Evolutionary conservation across 116 monocot genomes (phyloP), one percentile per base, ranked within the genome.

Genomic region (Phalaenopsis hybrid): DNA sequence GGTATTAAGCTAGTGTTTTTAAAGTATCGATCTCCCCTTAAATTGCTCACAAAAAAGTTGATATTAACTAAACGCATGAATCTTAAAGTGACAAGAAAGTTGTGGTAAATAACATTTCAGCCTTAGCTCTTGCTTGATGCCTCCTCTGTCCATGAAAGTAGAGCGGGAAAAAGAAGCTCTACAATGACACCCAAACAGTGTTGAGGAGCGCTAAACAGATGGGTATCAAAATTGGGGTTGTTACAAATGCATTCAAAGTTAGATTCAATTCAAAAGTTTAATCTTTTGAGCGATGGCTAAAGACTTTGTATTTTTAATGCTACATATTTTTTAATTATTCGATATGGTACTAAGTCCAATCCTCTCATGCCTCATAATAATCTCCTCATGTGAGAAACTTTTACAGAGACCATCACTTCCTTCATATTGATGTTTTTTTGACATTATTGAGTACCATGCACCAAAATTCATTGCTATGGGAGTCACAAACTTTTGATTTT

Each of bases 1-100:
- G 89, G 94, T 94, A 86, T 74, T 63, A 31, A 76, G 21, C 58
- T 5, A 8, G 34, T 16, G n/a, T 5, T 8, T 34, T 70, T 33
- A 34, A 70, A 15, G 12, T 18, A 5, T n/a, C 3, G 65, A 6
- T 23, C 13, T 65, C 11, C 65, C 41, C 43, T n/a, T 0, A 45
- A 44, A 52, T 8, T 45, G 44, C n/a, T 67, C 17, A 17, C 20
- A n/a, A 45, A 49, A 44, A 79, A 28, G 59, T 10, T 70, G 1
- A 70, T 3, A 7, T 28, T 70, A 70, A 34, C 8, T 15, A 70
- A 70, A 28, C 21, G 0, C 70, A 34, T 2, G 8, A 33, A 3
- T 70, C 70, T 70, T 70, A 34, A 70, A 12, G 70, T 70, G 13
- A 37, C 13, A 70, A 2, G 25, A 67, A 67, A 37, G 12, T 70